Conservation (phyloP, 768 basidiomycete species). For the Lactarius trivialis region DNA sequence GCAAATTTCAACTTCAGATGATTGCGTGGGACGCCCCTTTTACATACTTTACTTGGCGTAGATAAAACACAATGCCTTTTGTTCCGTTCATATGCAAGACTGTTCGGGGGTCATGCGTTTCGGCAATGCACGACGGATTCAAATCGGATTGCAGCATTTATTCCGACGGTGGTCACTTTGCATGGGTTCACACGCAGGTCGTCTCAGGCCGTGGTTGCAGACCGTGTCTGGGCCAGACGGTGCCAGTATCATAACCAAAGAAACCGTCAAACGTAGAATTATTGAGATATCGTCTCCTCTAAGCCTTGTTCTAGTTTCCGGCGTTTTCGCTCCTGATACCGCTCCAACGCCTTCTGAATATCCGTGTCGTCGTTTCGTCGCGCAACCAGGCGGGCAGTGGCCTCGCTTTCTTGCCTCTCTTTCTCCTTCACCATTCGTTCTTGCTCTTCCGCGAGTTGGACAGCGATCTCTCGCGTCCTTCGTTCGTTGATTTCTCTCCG, state of each 20-base stretch:
- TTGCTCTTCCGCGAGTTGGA: slow-evolving; percentile 73
- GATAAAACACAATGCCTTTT: not conserved
- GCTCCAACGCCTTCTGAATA: slow-evolving; percentile 64
- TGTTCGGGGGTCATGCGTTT: not conserved
- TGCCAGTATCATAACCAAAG: not conserved
- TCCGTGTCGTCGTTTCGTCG: slow-evolving; percentile 73
- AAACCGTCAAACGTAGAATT: not conserved
- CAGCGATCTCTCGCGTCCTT: slow-evolving; percentile 66
- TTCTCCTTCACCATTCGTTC: slow-evolving; percentile 51
- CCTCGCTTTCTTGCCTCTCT: slow-evolving; percentile 54
- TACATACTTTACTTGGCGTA: not conserved
- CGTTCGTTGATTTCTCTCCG: slow-evolving; percentile 80
- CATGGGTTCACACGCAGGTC: not conserved
- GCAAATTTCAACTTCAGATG: not conserved
- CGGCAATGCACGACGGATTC: not conserved
- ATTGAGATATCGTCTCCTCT: slow-evolving; percentile 2
- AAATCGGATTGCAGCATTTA: not conserved
- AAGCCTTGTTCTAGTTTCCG: slow-evolving; percentile 49
- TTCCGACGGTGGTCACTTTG: not conserved
- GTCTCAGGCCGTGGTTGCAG: not conserved
- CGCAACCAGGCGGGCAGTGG: slow-evolving; percentile 56
- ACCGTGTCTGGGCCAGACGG: not conserved
- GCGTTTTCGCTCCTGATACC: slow-evolving; percentile 76
- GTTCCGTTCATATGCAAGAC: not conserved
- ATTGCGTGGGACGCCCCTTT: not conserved